Conservation (phyloP, 805 yeast genomes). For the Helenozyma baotianmanensis region DNA sequence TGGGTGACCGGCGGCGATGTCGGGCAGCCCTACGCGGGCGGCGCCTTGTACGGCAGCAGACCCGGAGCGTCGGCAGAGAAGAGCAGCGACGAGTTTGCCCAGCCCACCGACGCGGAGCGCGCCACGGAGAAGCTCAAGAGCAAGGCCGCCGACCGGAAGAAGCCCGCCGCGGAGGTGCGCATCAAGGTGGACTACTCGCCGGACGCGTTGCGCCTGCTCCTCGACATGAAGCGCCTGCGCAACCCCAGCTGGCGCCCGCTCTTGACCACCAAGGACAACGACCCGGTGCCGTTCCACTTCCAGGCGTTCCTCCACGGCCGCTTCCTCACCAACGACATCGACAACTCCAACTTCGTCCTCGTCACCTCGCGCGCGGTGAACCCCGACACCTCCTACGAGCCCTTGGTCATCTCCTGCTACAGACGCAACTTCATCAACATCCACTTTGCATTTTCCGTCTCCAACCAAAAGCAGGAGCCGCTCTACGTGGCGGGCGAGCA, state of each 20-base stretch:
- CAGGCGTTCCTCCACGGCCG: conserved; percentile 40
- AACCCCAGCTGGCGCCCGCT: not conserved
- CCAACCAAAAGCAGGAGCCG: conserved; percentile 5
- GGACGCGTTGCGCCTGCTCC: conserved; percentile 8
- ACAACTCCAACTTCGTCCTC: conserved; percentile 30
- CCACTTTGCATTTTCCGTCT: conserved; percentile 25
- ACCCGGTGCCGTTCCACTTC: conserved; percentile 1
- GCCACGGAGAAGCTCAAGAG: too few species aligned
- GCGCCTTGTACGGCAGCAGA: too few species aligned
- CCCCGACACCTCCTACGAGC: conserved; percentile 14
- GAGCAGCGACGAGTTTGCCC: too few species aligned
- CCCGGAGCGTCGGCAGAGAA: too few species aligned
- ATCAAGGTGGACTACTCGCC: conserved; percentile 12
- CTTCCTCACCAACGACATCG: conserved; percentile 37
- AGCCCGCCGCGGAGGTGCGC: not conserved
- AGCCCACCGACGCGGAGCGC: too few species aligned
- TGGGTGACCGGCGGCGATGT: too few species aligned
- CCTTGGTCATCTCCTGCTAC: conserved; percentile 42
- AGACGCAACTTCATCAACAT: conserved; percentile 40
- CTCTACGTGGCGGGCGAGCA: conserved; percentile 5
- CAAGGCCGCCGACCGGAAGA: too few species aligned
- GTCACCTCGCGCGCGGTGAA: conserved; percentile 10
- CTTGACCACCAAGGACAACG: not conserved
- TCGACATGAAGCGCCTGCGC: conserved; percentile 7
- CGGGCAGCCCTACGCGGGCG: too few species aligned